Conservation (phyloP, 192 early-diverging fungal species). For the Coemansia sp. region DNA sequence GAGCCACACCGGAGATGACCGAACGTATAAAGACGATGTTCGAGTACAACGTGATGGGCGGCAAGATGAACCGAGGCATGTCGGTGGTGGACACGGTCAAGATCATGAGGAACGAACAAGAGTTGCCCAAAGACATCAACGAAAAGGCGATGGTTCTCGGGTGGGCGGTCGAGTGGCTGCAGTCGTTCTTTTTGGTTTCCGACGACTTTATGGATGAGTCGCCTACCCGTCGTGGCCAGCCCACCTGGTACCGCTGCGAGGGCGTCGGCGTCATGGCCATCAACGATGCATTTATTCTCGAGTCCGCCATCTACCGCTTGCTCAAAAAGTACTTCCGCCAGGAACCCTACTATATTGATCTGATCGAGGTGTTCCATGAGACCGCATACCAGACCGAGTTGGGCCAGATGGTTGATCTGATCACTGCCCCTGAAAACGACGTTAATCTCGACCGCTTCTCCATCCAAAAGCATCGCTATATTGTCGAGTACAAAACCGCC, state of each 20-base stretch:
- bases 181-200: slow-evolving; percentile 96
- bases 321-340: slow-evolving; percentile 91
- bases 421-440: slow-evolving; percentile 96
- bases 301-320: slow-evolving; percentile 88
- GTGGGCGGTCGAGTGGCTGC: slow-evolving; percentile 96
- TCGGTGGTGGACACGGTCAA: slow-evolving; percentile 88
- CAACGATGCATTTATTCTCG: slow-evolving; percentile 95
- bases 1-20: slow-evolving; percentile 65
- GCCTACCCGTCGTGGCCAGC: slow-evolving; percentile 92
- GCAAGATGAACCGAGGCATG: slow-evolving; percentile 98
- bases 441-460: slow-evolving; percentile 91
- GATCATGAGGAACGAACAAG: slow-evolving; percentile 68
- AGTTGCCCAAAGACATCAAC: slow-evolving; percentile 74
- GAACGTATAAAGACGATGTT: slow-evolving; percentile 66
- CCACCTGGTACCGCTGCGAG: slow-evolving; percentile 91
- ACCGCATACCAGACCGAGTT: slow-evolving; percentile 95
- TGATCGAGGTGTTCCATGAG: slow-evolving; percentile 95
- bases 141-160: slow-evolving; percentile 87
- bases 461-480: slow-evolving; percentile 87
- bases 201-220: slow-evolving; percentile 99
- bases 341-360: slow-evolving; percentile 82
- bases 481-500: slow-evolving; percentile 97
- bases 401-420: slow-evolving; percentile 94
- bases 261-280: slow-evolving; percentile 88
- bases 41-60: slow-evolving; percentile 63